These are phyloP conservation scores for Leccinum longicurvipes DNA, from an alignment of 768 basidiomycete genomes.

Conservation along the genomic window DNA sequence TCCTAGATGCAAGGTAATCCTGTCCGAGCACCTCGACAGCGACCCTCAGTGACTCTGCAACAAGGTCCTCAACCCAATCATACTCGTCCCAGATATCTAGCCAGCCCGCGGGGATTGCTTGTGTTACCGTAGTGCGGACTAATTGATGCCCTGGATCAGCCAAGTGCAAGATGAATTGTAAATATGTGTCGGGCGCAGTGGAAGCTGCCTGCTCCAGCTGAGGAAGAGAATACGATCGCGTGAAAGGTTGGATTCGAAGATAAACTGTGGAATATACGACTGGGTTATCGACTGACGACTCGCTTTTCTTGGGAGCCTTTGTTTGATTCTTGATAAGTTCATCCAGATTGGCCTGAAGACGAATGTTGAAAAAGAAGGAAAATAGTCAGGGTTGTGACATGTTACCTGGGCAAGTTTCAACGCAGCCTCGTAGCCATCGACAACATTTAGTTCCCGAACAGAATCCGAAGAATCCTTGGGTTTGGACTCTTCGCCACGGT, in stretches of 20 bases:
- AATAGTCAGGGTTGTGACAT: not conserved
- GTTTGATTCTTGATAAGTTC: conserved; percentile 68
- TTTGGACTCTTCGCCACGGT: conserved; percentile 72
- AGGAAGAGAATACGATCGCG: conserved; percentile 51
- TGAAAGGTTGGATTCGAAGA: conserved; percentile 89
- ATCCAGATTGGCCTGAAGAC: conserved; percentile 66
- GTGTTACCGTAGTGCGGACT: conserved; percentile 73
- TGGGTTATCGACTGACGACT: conserved; percentile 45
- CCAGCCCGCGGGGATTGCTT: conserved; percentile 83
- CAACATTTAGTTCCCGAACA: conserved; percentile 71
- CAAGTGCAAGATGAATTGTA: conserved; percentile 64
- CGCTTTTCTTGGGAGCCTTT: conserved; percentile 23
- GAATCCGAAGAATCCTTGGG: conserved; percentile 52
- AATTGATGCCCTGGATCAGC: conserved; percentile 80
- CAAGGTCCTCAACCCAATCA: conserved; percentile 94
- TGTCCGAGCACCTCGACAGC: conserved; percentile 91
- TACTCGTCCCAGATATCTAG: conserved; percentile 86
- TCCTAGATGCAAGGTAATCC: conserved; percentile 81
- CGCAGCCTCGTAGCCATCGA: conserved; percentile 82
- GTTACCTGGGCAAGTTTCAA: conserved; percentile 79
- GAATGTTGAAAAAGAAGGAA: not conserved
- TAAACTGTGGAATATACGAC: conserved; percentile 89
- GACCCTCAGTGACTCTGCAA: conserved; percentile 81
- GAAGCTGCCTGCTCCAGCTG: conserved; percentile 23
- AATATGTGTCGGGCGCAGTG: conserved; percentile 33